Conservation (phyloP, 2,329 filamentous ascomycete species). For the Nemania sp. region DNA sequence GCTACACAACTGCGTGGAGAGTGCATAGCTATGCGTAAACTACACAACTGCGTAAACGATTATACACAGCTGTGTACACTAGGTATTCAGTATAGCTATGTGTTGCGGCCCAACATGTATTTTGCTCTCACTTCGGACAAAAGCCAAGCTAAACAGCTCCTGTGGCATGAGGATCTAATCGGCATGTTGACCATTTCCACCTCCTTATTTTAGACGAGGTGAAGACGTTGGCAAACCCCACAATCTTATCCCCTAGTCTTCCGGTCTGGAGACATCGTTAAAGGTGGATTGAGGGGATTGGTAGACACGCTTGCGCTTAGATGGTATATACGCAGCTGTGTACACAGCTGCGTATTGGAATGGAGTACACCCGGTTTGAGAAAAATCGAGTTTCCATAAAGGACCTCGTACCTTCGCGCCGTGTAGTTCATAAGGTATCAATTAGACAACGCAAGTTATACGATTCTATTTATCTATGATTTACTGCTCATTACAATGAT, state of each 20-base stretch:
- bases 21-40: background rate
- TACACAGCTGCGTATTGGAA: background rate
- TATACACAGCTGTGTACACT: background rate
- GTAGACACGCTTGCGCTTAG: background rate
- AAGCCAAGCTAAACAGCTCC: background rate
- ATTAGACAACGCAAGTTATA: background rate
- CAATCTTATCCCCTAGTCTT: background rate
- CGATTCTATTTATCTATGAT: background rate
- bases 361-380: background rate
- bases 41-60: background rate
- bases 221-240: background rate
- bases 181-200: background rate
- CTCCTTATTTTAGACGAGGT: background rate
- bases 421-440: background rate
- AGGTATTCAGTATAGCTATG: background rate
- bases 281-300: background rate
- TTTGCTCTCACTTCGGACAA: too few species aligned
- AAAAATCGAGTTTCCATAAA: slow-evolving; percentile 1
- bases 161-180: background rate
- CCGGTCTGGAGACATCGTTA: background rate
- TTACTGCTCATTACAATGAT: background rate
- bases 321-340: background rate
- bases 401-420: background rate
- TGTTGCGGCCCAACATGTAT: background rate
- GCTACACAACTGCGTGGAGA: background rate